phyloP scores from a whole-genome alignment of 495 filamentous ascomycete species.

The Pyrenopolyporus hunteri region DNA sequence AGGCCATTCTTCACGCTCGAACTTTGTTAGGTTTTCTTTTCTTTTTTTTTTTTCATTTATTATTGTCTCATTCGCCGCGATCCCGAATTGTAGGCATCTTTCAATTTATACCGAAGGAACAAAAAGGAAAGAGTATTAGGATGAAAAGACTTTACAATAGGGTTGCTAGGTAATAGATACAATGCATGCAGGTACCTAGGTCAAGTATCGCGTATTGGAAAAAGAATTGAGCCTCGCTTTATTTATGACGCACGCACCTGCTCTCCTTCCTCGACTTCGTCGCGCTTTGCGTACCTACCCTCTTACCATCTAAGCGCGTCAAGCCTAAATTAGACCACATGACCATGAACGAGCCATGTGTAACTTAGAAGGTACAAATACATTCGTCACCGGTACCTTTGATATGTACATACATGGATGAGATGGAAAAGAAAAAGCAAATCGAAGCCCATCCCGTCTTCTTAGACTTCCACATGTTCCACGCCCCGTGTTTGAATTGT shows the following conservation, averaged over 20 bases:
- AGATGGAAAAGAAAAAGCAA: no score
- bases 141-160: neutral
- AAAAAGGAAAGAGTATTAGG: neutral
- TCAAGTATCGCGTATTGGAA: no score
- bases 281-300: slow-evolving; percentile 9
- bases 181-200: neutral
- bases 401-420: no score
- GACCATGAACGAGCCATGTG: neutral
- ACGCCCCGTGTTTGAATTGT: no score
- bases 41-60: no score
- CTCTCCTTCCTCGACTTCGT: neutral
- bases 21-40: no score
- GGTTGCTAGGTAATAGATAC: no score
- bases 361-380: neutral
- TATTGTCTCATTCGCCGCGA: neutral
- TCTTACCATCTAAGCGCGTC: slow-evolving; percentile 19
- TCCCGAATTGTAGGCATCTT: neutral
- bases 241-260: neutral
- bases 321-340: slow-evolving; percentile 12
- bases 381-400: neutral
- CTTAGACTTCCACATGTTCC: no score
- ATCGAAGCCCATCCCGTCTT: no score
- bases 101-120: neutral
- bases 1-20: neutral
- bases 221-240: slow-evolving; percentile 6